Conservation (phyloP, 768 basidiomycete species). For the Rhizopogon vulgaris region DNA sequence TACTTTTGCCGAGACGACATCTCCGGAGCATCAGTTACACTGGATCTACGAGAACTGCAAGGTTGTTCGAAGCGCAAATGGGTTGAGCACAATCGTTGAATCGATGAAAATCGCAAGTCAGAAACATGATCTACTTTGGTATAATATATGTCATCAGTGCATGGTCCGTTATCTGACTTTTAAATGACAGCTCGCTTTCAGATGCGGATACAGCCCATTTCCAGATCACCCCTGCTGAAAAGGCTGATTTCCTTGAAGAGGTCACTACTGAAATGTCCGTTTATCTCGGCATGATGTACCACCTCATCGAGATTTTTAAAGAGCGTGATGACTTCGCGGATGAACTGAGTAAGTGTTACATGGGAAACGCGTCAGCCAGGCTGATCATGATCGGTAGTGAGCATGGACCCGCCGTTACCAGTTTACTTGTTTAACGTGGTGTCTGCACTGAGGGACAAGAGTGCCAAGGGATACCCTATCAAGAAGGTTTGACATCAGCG, state of each 20-base stretch:
- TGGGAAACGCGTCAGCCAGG: not conserved
- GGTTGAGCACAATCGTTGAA: constrained; percentile 74
- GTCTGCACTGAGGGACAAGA: constrained; percentile 87
- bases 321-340: constrained; percentile 93
- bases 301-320: constrained; percentile 89
- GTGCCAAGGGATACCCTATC: constrained; percentile 92
- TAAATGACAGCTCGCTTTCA: constrained; percentile 54
- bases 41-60: constrained; percentile 95
- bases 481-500: constrained; percentile 64
- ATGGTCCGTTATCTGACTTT: not conserved
- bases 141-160: constrained; percentile 7
- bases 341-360: constrained; percentile 74
- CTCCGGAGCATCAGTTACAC: constrained; percentile 90
- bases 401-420: constrained; percentile 88
- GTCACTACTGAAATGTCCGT: constrained; percentile 88
- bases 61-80: constrained; percentile 77
- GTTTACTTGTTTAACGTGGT: constrained; percentile 89
- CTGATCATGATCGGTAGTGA: constrained; percentile 55
- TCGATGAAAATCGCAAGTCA: constrained; percentile 87
- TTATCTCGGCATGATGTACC: constrained; percentile 93
- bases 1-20: constrained; percentile 84
- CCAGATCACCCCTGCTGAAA: constrained; percentile 63
- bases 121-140: constrained; percentile 84
- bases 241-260: constrained; percentile 80
- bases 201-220: constrained; percentile 71